phyloP scores from a whole-genome alignment of 495 filamentous ascomycete species.

The Neurospora sp. region DNA sequence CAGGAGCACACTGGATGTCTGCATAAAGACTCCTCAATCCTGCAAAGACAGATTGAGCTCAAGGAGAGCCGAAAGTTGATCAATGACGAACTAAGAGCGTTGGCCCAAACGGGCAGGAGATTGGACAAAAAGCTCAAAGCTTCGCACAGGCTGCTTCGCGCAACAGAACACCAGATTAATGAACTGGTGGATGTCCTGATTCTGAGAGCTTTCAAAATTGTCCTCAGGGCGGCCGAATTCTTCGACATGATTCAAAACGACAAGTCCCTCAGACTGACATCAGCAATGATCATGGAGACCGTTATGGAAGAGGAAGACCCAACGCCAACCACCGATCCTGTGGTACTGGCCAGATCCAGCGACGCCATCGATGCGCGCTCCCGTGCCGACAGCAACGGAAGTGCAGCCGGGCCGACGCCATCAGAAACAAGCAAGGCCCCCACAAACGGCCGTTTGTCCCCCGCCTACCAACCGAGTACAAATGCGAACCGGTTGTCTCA shows the following conservation, averaged over 20 bases:
- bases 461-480: slow-evolving; percentile 23
- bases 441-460: slow-evolving; percentile 34
- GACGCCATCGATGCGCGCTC: slow-evolving; percentile 26
- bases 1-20: slow-evolving; percentile 85
- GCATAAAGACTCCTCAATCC: slow-evolving; percentile 63
- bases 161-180: slow-evolving; percentile 52
- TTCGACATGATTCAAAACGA: slow-evolving; percentile 83
- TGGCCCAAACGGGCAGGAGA: slow-evolving; percentile 79
- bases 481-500: slow-evolving; percentile 32
- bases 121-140: slow-evolving; percentile 52
- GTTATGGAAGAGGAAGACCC: slow-evolving; percentile 51
- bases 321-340: slow-evolving; percentile 62
- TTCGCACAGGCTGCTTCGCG: slow-evolving; percentile 11
- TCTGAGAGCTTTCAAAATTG: slow-evolving; percentile 83
- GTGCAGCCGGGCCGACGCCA: slow-evolving; percentile 17
- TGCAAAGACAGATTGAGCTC: slow-evolving; percentile 65
- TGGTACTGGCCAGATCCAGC: slow-evolving; percentile 19
- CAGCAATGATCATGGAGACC: slow-evolving; percentile 47
- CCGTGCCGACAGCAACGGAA: slow-evolving; percentile 20
- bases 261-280: slow-evolving; percentile 35
- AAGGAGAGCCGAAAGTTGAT: slow-evolving; percentile 75
- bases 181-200: slow-evolving; percentile 84
- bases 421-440: slow-evolving; percentile 20
- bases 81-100: slow-evolving; percentile 74
- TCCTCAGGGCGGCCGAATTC: slow-evolving; percentile 83